These are phyloP conservation scores for Nicotiana undulata DNA, from an alignment of 257 asterid genomes.

Conservation along the genomic window DNA sequence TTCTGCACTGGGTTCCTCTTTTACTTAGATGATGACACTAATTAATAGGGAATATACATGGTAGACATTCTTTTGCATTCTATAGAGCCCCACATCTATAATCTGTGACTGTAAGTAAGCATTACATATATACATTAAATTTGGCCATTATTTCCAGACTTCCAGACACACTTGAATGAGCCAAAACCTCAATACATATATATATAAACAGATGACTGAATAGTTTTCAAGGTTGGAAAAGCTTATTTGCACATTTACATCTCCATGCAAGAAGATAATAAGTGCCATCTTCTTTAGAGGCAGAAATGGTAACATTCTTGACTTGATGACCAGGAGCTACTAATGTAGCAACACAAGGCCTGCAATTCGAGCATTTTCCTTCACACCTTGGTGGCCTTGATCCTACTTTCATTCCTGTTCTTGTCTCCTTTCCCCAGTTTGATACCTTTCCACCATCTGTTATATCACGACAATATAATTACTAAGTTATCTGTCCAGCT, in stretches of 20 bases:
- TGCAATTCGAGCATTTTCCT: slow-evolving; percentile 8
- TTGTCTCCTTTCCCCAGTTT: background rate
- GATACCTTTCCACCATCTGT: background rate
- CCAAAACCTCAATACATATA: background rate
- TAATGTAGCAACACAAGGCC: slow-evolving; percentile 6
- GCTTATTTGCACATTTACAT: slow-evolving; percentile 10
- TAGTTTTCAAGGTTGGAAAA: slow-evolving; percentile 7
- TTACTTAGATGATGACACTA: no score
- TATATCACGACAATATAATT: background rate
- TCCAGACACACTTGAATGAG: background rate
- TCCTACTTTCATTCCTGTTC: background rate
- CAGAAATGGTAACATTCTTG: background rate
- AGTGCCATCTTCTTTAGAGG: background rate
- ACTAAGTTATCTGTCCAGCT: background rate
- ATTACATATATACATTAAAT: background rate
- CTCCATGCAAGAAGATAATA: slow-evolving; percentile 11
- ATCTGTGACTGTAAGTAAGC: background rate
- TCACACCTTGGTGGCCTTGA: slow-evolving; percentile 13
- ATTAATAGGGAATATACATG: background rate
- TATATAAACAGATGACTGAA: no score
- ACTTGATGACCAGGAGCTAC: background rate
- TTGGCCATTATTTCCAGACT: no score
- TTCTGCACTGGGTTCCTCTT: no score
- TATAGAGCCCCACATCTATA: background rate
- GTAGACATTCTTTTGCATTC: background rate